These are phyloP conservation scores for Passiflora organensis DNA, from an alignment of 345 rosid genomes.

Conservation along the genomic window DNA sequence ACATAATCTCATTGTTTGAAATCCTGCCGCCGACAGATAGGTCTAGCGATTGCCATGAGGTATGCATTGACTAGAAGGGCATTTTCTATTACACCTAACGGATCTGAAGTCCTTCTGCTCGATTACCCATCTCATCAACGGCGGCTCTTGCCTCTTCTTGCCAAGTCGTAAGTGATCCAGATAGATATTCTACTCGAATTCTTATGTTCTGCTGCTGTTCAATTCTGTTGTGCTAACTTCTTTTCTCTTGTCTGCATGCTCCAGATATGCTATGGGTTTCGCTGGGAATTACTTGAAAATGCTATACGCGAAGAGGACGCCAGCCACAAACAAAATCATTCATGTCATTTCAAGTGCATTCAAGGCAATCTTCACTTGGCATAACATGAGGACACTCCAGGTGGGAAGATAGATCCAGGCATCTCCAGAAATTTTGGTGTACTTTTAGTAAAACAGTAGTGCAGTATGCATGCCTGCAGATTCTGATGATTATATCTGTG, in stretches of 20 bases:
- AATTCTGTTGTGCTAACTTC: too few species aligned
- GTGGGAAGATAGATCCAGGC: conserved; percentile 35
- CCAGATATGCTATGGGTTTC: conserved; percentile 79
- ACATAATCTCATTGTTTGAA: neutral
- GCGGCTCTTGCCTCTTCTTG: conserved; percentile 87
- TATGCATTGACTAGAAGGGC: too few species aligned
- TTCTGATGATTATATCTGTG: conserved; percentile 11
- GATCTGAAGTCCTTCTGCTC: too few species aligned
- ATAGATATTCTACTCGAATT: neutral
- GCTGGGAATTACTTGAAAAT: conserved; percentile 77
- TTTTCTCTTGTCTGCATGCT: neutral
- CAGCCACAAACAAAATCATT: conserved; percentile 62
- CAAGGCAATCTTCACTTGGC: conserved; percentile 80
- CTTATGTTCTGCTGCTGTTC: neutral
- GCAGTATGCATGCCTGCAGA: neutral
- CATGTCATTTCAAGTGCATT: conserved; percentile 84
- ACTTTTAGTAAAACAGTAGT: too few species aligned
- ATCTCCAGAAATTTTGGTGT: neutral
- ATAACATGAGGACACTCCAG: conserved; percentile 93
- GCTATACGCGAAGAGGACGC: conserved; percentile 70
- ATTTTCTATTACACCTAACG: too few species aligned
- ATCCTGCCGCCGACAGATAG: conserved; percentile 40
- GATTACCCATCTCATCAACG: too few species aligned
- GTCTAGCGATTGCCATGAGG: conserved; percentile 77
- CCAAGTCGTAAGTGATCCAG: conserved; percentile 75